A percentile compares a stretch with the other conserved stretches of the same genome.
phyloP scores from a whole-genome alignment of 2,329 filamentous ascomycete species.

The Alternaria solani region DNA sequence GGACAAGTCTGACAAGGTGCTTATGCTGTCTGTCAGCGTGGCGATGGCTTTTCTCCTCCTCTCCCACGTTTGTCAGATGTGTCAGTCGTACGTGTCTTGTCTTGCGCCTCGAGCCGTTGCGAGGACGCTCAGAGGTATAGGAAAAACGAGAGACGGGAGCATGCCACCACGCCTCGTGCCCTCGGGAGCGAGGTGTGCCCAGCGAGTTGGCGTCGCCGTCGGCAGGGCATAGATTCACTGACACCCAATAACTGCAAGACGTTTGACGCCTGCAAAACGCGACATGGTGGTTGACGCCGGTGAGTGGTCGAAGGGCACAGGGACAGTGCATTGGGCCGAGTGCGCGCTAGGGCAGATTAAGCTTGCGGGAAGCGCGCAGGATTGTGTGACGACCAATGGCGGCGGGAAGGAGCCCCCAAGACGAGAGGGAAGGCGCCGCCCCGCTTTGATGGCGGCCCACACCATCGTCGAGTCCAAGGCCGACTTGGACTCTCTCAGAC shows the following conservation, averaged over 20 bases:
- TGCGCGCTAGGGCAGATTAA: conserved; percentile 30
- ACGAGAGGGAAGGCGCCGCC: conserved; percentile 30
- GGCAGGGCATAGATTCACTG: conserved; percentile 25
- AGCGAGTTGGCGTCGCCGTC: conserved; percentile 26
- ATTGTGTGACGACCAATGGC: conserved; percentile 26
- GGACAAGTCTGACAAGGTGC: conserved; percentile 36
- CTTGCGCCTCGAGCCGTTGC: conserved; percentile 23
- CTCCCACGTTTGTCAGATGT: conserved; percentile 19
- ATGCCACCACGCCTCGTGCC: conserved; percentile 28
- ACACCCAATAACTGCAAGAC: conserved; percentile 37
- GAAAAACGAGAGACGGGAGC: conserved; percentile 21
- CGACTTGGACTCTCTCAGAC: conserved; percentile 27
- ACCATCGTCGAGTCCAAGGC: conserved; percentile 7
- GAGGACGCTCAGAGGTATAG: conserved; percentile 15
- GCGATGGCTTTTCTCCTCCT: conserved; percentile 4
- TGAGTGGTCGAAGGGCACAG: conserved; percentile 37
- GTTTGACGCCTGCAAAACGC: conserved; percentile 44
- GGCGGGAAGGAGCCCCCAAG: conserved; percentile 22
- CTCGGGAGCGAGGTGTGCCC: conserved; percentile 27
- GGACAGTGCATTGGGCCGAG: conserved; percentile 31
- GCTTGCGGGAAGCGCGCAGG: conserved; percentile 32
- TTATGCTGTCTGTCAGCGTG: conserved; percentile 36
- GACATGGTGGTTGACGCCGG: conserved; percentile 30
- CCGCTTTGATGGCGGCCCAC: conserved; percentile 23
- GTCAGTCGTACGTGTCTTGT: conserved; percentile 26